Percentiles rank a stretch among this genome's conserved stretches.
phyloP scores from a whole-genome alignment of 495 filamentous ascomycete genomes.

The Hyaloscypha hepaticicola region DNA sequence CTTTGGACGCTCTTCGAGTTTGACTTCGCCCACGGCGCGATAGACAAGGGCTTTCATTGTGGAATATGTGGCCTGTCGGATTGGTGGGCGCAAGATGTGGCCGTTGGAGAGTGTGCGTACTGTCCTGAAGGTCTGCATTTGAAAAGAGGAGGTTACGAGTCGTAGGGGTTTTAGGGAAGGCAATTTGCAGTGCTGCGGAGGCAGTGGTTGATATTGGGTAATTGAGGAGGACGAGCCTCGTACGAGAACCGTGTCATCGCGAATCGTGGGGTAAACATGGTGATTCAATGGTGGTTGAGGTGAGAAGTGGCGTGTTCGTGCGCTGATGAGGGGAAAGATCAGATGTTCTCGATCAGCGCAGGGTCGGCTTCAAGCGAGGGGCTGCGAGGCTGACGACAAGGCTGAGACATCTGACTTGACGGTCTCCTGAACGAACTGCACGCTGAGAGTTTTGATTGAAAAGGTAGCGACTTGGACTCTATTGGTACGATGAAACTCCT shows the following conservation, averaged over 20 bases:
- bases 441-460: too few relatives aligned
- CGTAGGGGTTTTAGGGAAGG: background rate
- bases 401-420: background rate
- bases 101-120: constrained; percentile 17
- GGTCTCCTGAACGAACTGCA: too few relatives aligned
- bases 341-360: background rate
- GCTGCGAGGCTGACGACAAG: background rate
- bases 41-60: constrained; percentile 46
- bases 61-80: constrained; percentile 20
- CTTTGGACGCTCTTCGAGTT: constrained; percentile 28
- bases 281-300: background rate
- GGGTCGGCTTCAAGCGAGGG: background rate
- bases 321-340: background rate
- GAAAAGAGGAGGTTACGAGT: background rate
- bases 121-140: constrained; percentile 21
- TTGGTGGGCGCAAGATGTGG: constrained; percentile 10
- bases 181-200: background rate
- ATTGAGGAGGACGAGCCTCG: background rate
- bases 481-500: too few relatives aligned
- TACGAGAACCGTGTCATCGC: background rate
- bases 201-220: background rate
- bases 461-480: too few relatives aligned
- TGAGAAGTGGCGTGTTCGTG: background rate
- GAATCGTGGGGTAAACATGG: background rate
- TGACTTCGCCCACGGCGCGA: constrained; percentile 26